A percentile compares a stretch with the other conserved stretches of the same genome.
These are phyloP conservation scores for Pseudogymnoascus pannorum DNA, from an alignment of 2,329 filamentous ascomycete genomes.

Conservation along the genomic window DNA sequence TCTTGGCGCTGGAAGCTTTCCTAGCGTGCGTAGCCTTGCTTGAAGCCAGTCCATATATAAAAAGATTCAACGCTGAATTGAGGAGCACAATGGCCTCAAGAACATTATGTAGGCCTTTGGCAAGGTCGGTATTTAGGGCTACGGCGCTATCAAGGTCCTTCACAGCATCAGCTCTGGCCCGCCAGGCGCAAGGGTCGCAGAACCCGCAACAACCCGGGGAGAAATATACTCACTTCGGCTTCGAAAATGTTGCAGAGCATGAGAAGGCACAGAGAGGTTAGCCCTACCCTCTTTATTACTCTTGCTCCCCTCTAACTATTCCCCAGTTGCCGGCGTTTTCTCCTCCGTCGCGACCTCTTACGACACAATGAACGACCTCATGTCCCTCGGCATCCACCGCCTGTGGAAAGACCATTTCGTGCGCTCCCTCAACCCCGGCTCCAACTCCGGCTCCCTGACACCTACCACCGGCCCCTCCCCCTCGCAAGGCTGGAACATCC, in stretches of 20 bases:
- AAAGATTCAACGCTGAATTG: constrained; percentile 3
- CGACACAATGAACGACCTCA: constrained; percentile 98
- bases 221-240: constrained; percentile 31
- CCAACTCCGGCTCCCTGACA: constrained; percentile 22
- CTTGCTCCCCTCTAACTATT: not conserved
- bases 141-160: constrained; percentile 14
- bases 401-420: constrained; percentile 98
- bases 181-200: constrained; percentile 15
- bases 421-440: constrained; percentile 68
- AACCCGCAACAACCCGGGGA: constrained; percentile 21
- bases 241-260: constrained; percentile 28
- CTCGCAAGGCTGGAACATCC: constrained; percentile 62
- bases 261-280: constrained; percentile 31
- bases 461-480: constrained; percentile 37
- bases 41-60: constrained; percentile 3
- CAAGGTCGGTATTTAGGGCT: constrained; percentile 13
- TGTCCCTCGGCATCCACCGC: constrained; percentile 95
- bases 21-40: constrained; percentile 7
- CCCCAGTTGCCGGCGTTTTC: constrained; percentile 76
- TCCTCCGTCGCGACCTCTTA: constrained; percentile 72
- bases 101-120: constrained; percentile 20
- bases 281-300: not conserved
- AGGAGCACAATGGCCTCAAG: constrained; percentile 21
- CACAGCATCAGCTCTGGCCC: constrained; percentile 14
- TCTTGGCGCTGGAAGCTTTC: constrained; percentile 5